Evolutionary conservation across 305 asterid species (phyloP).

Genomic region (Fraxinus dipetala): DNA sequence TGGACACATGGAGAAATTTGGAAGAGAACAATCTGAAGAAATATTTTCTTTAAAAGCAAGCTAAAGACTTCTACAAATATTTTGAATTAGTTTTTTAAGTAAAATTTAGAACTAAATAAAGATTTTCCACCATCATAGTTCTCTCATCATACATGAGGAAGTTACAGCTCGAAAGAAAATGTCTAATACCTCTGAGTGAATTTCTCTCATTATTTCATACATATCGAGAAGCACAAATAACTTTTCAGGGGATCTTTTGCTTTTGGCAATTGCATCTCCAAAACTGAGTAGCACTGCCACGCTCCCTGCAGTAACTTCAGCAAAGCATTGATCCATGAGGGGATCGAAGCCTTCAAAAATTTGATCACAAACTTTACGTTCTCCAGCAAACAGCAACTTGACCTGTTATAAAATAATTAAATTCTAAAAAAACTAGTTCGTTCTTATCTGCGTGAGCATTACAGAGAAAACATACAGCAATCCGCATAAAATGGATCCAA

Average conservation of each 20-base stretch:
- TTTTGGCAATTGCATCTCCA: constrained; percentile 97
- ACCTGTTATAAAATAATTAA: constrained; percentile 55
- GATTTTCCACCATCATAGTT: background rate
- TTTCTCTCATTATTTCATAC: constrained; percentile 98
- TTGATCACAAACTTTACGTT: constrained; percentile 89
- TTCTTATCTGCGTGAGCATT: constrained; percentile 7
- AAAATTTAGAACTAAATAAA: constrained; percentile 12
- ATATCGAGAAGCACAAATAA: constrained; percentile 93
- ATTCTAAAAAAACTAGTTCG: constrained; percentile 14
- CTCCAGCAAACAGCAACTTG: constrained; percentile 88
- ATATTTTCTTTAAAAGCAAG: background rate
- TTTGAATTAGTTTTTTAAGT: background rate
- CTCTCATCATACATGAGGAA: background rate
- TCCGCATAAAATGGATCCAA: constrained; percentile 98
- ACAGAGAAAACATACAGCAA: constrained; percentile 62
- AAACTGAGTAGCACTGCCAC: constrained; percentile 90
- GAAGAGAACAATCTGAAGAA: background rate
- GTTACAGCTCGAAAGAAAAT: constrained; percentile 10
- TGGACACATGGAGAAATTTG: background rate
- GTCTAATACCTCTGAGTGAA: constrained; percentile 73
- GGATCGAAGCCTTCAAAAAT: constrained; percentile 80
- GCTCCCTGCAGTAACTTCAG: constrained; percentile 86
- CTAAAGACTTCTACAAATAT: constrained; percentile 14
- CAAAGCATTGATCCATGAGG: constrained; percentile 87
- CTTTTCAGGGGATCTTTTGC: constrained; percentile 98